Base-by-base conservation (phyloP, 768 basidiomycete species). In the Fomitopsis pulvina region DNA sequence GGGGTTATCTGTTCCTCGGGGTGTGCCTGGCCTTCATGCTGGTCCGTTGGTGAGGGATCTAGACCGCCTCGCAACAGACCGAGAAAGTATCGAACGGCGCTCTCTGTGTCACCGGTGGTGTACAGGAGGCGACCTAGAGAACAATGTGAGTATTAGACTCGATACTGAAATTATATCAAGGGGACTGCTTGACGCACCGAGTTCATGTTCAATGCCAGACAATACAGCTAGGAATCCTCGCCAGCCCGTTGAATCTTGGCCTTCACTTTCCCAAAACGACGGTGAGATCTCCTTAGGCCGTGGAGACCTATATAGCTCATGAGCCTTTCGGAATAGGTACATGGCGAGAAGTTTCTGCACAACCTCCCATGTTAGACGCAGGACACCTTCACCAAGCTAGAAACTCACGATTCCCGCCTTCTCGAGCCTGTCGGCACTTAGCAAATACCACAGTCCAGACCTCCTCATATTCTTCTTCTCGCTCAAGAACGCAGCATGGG, bases 311-410 rank as follows among this genome's bases (percentile, higher is more conserved):
- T 81, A 88, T 28, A 89, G 67, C 28, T 76, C 77, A 52, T 81
- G 83, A 12, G 90, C 84, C 61, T 74, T 78, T 8, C 81, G 80
- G 26, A 92, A 72, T 58, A 92, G 86, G 62, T 87, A 80, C 76
- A 88, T 83, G 2, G 90, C 91, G 48, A 92, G 61, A 0, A 87
- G 82, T 86, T 89, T 92, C 89, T 92, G 55, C 38, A n/a, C 26
- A 16, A 22, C 53, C 16, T 48, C 18, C 56, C 32, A 40, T 28
- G 44, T 32, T 29, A 28, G 18, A 16, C 6, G 32, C 18, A 24
- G n/a, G 16, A 43, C 21, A 14, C 20, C 14, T 10, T 27, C 11
- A 41, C 30, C 20, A 9, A 2, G 14, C 27, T 37, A 14, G 5
- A 27, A 21, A 73, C 88, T 56, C 54, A 92, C 89, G 56, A 90